Conservation (phyloP, 2,329 filamentous ascomycete species). For the Venturia oleaginea region DNA sequence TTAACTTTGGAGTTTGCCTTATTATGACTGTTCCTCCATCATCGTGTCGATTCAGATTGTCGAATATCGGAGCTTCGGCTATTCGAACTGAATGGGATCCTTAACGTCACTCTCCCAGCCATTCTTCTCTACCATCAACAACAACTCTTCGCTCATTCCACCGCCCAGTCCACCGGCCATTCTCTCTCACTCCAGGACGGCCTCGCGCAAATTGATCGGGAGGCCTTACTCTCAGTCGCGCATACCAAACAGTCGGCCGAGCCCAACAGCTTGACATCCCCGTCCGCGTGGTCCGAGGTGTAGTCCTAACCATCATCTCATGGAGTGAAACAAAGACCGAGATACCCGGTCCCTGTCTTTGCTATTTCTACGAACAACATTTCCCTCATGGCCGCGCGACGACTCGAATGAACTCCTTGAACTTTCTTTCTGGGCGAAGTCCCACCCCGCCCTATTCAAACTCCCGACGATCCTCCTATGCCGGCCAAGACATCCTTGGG, state of each 20-base stretch:
- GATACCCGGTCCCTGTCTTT: background rate
- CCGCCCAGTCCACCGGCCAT: no score
- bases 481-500: constrained; percentile 27
- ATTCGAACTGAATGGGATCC: background rate
- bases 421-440: constrained; percentile 74
- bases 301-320: background rate
- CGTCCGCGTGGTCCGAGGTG: background rate
- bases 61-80: background rate
- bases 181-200: background rate
- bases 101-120: background rate
- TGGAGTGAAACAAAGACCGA: background rate
- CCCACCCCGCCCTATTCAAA: constrained; percentile 42
- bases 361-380: constrained; percentile 7
- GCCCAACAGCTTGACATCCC: background rate
- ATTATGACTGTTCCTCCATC: background rate
- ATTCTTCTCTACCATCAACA: background rate
- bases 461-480: constrained; percentile 46
- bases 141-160: background rate
- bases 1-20: background rate
- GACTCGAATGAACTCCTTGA: constrained; percentile 85
- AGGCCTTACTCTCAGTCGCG: background rate
- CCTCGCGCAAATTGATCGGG: background rate
- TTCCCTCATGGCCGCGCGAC: constrained; percentile 38
- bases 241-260: background rate
- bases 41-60: background rate